These are phyloP conservation scores for Ceratobasidium sp. DNA, from an alignment of 1,284 basidiomycete species.

Conservation along the genomic window DNA sequence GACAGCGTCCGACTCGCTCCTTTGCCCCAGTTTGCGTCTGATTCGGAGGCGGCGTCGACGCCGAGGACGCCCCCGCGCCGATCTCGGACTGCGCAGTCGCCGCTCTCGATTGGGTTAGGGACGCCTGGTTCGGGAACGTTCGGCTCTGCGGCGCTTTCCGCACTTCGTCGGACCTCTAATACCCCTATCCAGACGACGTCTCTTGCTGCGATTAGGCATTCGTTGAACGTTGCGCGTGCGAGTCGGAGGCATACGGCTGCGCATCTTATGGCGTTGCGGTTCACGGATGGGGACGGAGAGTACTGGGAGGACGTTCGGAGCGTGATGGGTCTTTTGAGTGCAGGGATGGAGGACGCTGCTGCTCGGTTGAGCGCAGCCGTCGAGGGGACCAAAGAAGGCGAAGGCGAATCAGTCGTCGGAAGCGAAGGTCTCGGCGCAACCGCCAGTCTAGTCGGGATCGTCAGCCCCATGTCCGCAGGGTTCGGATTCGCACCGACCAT, in stretches of 20 bases:
- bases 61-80: conserved; percentile 17
- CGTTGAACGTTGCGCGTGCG: conserved; percentile 69
- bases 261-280: conserved; percentile 77
- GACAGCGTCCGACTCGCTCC: conserved; percentile 44
- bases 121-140: conserved; percentile 45
- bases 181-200: conserved; percentile 65
- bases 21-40: conserved; percentile 26
- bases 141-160: conserved; percentile 56
- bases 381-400: conserved; percentile 62
- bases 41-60: conserved; percentile 19
- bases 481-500: conserved; percentile 18
- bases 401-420: conserved; percentile 50
- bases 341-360: conserved; percentile 70
- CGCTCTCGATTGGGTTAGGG: conserved; percentile 61
- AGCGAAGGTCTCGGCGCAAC: not conserved
- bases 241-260: conserved; percentile 79
- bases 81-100: conserved; percentile 62
- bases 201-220: conserved; percentile 66
- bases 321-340: conserved; percentile 73
- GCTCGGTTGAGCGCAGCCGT: conserved; percentile 69
- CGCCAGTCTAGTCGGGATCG: not conserved
- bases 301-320: conserved; percentile 85
- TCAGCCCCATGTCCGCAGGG: conserved; percentile 8
- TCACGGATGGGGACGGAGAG: conserved; percentile 62
- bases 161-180: conserved; percentile 65